A percentile compares a stretch with the other conserved stretches of the same genome.
phyloP scores from a whole-genome alignment of 331 rosid species.

The Quercus lobata region DNA sequence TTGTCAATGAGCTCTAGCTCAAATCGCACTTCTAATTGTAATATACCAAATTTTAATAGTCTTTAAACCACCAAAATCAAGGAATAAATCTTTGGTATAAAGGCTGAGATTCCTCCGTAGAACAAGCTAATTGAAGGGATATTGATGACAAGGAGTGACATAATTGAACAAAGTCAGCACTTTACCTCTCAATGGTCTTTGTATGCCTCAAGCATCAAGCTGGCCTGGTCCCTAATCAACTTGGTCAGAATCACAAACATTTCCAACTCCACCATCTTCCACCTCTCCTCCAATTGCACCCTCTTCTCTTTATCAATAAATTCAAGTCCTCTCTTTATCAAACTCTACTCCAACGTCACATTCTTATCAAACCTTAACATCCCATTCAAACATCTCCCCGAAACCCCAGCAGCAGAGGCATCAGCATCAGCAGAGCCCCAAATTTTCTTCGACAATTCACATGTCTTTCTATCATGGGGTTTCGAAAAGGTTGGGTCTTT shows the following conservation, averaged over 20 bases:
- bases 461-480: slow-evolving; percentile 31
- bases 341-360: slow-evolving; percentile 17
- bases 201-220: slow-evolving; percentile 32
- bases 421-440: slow-evolving; percentile 39
- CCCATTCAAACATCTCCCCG: slow-evolving; percentile 13
- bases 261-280: slow-evolving; percentile 41
- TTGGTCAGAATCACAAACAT: slow-evolving; percentile 24
- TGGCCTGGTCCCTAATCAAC: slow-evolving; percentile 37
- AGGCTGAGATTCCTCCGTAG: too few species aligned
- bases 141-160: too few species aligned
- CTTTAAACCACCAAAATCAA: too few species aligned
- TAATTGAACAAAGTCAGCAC: neutral
- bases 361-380: slow-evolving; percentile 22
- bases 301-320: slow-evolving; percentile 31
- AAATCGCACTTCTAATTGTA: too few species aligned
- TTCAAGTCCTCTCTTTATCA: slow-evolving; percentile 34
- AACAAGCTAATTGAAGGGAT: too few species aligned
- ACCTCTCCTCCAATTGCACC: slow-evolving; percentile 38
- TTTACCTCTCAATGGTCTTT: neutral
- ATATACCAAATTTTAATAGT: too few species aligned
- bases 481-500: slow-evolving; percentile 22
- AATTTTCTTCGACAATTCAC: slow-evolving; percentile 46
- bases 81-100: too few species aligned
- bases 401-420: neutral
- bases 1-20: too few species aligned